A percentile compares a stretch with the other conserved stretches of the same genome.
Conservation (phyloP, 768 basidiomycete genomes). For the Auricularia sp. region DNA sequence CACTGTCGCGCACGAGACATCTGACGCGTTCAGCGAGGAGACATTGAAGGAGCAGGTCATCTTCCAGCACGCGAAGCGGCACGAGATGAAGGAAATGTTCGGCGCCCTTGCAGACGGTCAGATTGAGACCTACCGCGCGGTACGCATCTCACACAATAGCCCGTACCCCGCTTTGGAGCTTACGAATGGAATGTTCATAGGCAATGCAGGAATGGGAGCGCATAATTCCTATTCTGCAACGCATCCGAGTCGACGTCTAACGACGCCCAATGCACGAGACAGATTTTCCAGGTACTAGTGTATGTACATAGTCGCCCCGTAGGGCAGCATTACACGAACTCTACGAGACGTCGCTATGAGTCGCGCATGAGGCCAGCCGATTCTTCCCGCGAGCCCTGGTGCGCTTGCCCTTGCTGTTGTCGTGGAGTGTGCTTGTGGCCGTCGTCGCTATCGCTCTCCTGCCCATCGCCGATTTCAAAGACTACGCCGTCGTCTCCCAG, state of each 20-base stretch:
- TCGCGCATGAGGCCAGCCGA: neutral
- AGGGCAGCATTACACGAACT: too few species aligned
- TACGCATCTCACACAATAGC: slow-evolving; percentile 20
- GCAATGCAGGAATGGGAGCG: slow-evolving; percentile 97
- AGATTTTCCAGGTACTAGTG: neutral
- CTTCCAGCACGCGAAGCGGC: slow-evolving; percentile 84
- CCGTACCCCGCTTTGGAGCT: too few species aligned
- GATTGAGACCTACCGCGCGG: slow-evolving; percentile 87
- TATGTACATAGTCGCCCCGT: too few species aligned
- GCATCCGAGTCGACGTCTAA: slow-evolving; percentile 86
- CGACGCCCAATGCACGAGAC: neutral
- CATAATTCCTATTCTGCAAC: slow-evolving; percentile 86
- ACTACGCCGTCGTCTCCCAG: slow-evolving; percentile 65
- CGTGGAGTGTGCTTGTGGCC: slow-evolving; percentile 16
- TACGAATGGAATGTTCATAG: slow-evolving; percentile 24
- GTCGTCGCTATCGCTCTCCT: slow-evolving; percentile 56
- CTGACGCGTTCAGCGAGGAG: slow-evolving; percentile 92
- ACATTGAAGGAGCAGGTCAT: slow-evolving; percentile 82
- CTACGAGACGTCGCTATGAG: too few species aligned
- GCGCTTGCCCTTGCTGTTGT: neutral
- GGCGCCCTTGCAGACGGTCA: slow-evolving; percentile 85
- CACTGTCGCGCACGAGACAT: slow-evolving; percentile 87
- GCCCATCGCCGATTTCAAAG: slow-evolving; percentile 87
- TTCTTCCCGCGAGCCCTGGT: neutral
- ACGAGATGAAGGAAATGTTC: slow-evolving; percentile 96